Base-by-base conservation (phyloP, 768 basidiomycete genomes). In the Russula emetica region DNA sequence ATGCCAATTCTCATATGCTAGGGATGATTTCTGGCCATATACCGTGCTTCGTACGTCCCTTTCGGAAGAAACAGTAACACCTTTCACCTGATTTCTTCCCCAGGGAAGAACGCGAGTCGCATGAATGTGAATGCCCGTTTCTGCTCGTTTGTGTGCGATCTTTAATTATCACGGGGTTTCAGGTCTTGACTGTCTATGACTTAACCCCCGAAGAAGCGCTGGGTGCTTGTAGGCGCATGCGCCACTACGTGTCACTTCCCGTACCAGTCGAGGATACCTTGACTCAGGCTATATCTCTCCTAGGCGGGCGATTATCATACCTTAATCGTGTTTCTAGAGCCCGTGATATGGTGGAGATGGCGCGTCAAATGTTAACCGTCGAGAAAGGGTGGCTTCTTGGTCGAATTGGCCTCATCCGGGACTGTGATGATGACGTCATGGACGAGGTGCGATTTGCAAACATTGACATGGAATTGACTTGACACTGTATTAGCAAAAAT, bases 11-110 rank as follows among this genome's bases (percentile, higher is more conserved):
- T 45, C 38, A 42, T 22, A 11, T 42, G 69, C 66, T 45, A 92
- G 88, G 11, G 93, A 94, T 70, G 91, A 94, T 71, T 91, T 88
- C 72, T 94, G 89, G 86, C 87, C 87, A 0, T 90, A 86, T 73
- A 76, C 83, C 64, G 75, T 82, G 5, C 80, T 90, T 80, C 80
- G 85, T 84, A 73, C 60, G 82, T 53, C 47, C 54, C 61, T 58
- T 26, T 56, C 54, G 13, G 22, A 53, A 51, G 45, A 28, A 50
- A 44, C 50, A 14, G 26, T 5, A 20, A 22, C 38, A 20, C 26
- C 26, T 58, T 42, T 55, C 32, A 47, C 63, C 64, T 66, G 52
- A 64, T 53, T 58, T 70, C 38, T 64, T 67, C 60, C 51, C 30
- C 70, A 88, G 85, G 87, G 62, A 87, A 84, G 73, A 84, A 75